Conservation (phyloP, 345 rosid species). For the Lagerstroemia speciosa region DNA sequence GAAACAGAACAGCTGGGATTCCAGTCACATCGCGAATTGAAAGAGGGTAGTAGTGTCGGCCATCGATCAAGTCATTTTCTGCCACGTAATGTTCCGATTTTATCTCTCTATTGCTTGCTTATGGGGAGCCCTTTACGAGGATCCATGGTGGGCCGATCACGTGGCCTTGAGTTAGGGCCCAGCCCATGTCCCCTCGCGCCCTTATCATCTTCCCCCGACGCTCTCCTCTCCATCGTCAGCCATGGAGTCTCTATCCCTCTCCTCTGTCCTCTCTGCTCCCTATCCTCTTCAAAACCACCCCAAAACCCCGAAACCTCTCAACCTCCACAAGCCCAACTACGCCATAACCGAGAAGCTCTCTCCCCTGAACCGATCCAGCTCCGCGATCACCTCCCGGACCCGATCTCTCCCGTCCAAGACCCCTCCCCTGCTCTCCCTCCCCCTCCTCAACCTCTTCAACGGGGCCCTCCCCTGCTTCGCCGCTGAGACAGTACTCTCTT, state of each 20-base stretch:
- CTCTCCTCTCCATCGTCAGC: not conserved
- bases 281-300: constrained; percentile 28
- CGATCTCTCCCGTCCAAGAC: not conserved
- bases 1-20: too few relatives aligned
- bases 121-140: too few relatives aligned
- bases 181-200: not conserved
- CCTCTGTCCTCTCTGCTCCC: constrained; percentile 24
- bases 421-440: constrained; percentile 24
- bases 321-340: constrained; percentile 5
- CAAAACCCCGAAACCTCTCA: constrained; percentile 20
- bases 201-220: constrained; percentile 12
- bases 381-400: constrained; percentile 1
- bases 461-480: constrained; percentile 45
- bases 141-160: too few relatives aligned
- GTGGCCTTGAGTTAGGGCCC: not conserved
- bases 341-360: not conserved
- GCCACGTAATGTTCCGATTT: too few relatives aligned
- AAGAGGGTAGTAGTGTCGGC: too few relatives aligned
- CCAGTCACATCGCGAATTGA: too few relatives aligned
- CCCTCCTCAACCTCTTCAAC: constrained; percentile 28
- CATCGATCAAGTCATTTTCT: too few relatives aligned
- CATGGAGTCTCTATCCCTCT: constrained; percentile 31
- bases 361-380: not conserved
- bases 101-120: too few relatives aligned
- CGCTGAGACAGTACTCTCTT: constrained; percentile 29